Percentiles rank a stretch among this genome's conserved stretches.
Evolutionary conservation across 768 basidiomycete species (phyloP).

Genomic region (Naganishia vishniacii): DNA sequence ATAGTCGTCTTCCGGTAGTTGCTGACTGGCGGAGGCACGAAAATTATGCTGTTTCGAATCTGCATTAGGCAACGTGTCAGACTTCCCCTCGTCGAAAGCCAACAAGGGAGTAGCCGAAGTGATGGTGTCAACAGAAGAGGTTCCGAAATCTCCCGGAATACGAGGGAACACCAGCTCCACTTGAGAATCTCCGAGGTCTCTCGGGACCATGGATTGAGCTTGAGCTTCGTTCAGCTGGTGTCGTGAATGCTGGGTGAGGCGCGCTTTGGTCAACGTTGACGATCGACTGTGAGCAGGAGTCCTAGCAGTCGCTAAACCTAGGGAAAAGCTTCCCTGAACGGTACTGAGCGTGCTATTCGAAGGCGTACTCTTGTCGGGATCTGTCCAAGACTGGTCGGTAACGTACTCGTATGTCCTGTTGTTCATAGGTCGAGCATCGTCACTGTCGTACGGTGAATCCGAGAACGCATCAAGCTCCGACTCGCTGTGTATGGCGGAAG

Average conservation of each 20-base stretch:
- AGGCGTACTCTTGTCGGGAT: constrained; percentile 13
- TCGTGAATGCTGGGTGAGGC: not conserved
- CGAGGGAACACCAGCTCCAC: constrained; percentile 12
- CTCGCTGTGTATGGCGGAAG: constrained; percentile 1
- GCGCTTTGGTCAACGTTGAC: not conserved
- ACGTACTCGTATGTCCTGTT: constrained; percentile 7
- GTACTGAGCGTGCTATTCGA: constrained; percentile 16
- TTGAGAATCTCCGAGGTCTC: constrained; percentile 9
- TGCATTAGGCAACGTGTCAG: not conserved
- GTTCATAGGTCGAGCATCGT: not conserved
- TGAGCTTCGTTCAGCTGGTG: not conserved
- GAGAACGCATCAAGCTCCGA: constrained; percentile 6
- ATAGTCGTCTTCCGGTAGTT: constrained; percentile 20
- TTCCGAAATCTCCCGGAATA: constrained; percentile 6
- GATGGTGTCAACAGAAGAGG: not conserved
- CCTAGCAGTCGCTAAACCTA: not conserved
- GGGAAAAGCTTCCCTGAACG: constrained; percentile 8
- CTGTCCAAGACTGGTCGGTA: constrained; percentile 16
- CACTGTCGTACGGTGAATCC: constrained; percentile 8
- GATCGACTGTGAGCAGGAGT: constrained; percentile 6
- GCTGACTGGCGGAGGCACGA: constrained; percentile 9
- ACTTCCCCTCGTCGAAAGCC: not conserved
- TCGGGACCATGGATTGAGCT: not conserved
- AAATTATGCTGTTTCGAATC: constrained; percentile 6
- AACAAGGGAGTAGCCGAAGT: constrained; percentile 2